Percentiles rank a stretch among this genome's conserved stretches.
Evolutionary conservation across 202 grass and related monocot species (phyloP).

Genomic region (Schoenoplectus triqueter): DNA sequence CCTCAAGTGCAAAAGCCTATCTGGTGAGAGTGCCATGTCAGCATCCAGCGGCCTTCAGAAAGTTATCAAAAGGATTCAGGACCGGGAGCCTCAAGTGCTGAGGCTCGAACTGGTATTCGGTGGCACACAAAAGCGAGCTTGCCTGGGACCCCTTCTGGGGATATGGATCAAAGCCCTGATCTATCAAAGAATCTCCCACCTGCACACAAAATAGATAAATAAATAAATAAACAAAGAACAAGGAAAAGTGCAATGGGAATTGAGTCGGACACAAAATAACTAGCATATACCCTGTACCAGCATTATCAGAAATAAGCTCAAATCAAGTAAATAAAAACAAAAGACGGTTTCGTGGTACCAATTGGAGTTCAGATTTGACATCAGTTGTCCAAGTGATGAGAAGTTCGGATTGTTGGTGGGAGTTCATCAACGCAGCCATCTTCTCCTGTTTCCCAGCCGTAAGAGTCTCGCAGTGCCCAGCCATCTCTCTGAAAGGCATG

Average conservation of each 20-base stretch:
- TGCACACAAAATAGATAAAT: constrained; percentile 15
- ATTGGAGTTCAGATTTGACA: constrained; percentile 24
- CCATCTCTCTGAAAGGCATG: constrained; percentile 76
- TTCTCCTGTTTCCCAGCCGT: constrained; percentile 69
- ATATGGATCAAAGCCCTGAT: constrained; percentile 44
- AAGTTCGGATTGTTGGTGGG: constrained; percentile 45
- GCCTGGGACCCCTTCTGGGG: constrained; percentile 42
- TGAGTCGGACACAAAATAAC: constrained; percentile 6
- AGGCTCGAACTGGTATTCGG: constrained; percentile 50
- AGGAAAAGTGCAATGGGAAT: constrained; percentile 12
- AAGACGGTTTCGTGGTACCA: constrained; percentile 5
- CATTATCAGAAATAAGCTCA: constrained; percentile 9
- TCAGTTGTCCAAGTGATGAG: constrained; percentile 29
- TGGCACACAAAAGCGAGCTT: constrained; percentile 34
- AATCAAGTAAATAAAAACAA: not conserved
- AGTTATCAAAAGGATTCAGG: constrained; percentile 78
- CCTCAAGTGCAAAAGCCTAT: not conserved
- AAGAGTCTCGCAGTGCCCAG: constrained; percentile 75
- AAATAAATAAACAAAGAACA: not conserved
- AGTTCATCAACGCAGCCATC: constrained; percentile 59
- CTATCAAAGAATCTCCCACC: constrained; percentile 49
- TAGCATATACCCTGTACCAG: not conserved
- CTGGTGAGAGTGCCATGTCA: constrained; percentile 41
- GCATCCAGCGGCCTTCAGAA: constrained; percentile 61
- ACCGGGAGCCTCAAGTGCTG: constrained; percentile 72